Percentiles rank a stretch among this genome's conserved stretches.
Conservation (phyloP, 305 asterid genomes). For the Fraxinus baroniana region DNA sequence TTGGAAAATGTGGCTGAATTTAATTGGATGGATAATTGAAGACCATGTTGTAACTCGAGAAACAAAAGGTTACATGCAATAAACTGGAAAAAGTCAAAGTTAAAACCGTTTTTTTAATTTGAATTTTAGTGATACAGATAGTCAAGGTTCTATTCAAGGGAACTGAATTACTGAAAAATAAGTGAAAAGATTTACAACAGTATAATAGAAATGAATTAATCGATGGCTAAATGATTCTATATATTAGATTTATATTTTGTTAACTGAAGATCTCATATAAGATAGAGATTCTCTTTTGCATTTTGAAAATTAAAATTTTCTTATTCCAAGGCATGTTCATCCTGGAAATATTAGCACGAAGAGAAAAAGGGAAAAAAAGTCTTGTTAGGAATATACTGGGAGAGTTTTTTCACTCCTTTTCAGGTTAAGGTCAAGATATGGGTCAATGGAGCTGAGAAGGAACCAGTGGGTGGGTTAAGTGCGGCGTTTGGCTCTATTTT, state of each 20-base stretch:
- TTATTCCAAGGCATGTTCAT: not conserved
- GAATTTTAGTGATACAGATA: not conserved
- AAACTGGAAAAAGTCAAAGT: not conserved
- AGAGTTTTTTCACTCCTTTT: constrained; percentile 10
- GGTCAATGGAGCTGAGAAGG: constrained; percentile 61
- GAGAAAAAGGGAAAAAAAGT: not conserved
- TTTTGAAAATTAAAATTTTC: not conserved
- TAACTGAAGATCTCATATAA: not conserved
- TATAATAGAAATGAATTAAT: not conserved
- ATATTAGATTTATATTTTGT: not conserved
- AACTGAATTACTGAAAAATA: not conserved
- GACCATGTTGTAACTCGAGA: not conserved
- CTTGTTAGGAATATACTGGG: constrained; percentile 1
- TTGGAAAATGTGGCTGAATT: not conserved
- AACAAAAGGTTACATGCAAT: not conserved
- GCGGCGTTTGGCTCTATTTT: constrained; percentile 78
- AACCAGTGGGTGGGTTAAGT: constrained; percentile 55
- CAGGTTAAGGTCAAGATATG: constrained; percentile 72
- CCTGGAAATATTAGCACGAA: not conserved
- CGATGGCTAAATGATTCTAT: not conserved
- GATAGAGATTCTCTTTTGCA: not conserved
- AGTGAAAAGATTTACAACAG: not conserved
- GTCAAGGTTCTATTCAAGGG: not conserved
- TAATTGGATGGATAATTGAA: not conserved
- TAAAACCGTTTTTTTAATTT: not conserved